Evolutionary conservation across 2,329 filamentous ascomycete genomes (phyloP), one percentile per base, ranked within the genome.

Genomic region (Cytospora paraplurivora): DNA sequence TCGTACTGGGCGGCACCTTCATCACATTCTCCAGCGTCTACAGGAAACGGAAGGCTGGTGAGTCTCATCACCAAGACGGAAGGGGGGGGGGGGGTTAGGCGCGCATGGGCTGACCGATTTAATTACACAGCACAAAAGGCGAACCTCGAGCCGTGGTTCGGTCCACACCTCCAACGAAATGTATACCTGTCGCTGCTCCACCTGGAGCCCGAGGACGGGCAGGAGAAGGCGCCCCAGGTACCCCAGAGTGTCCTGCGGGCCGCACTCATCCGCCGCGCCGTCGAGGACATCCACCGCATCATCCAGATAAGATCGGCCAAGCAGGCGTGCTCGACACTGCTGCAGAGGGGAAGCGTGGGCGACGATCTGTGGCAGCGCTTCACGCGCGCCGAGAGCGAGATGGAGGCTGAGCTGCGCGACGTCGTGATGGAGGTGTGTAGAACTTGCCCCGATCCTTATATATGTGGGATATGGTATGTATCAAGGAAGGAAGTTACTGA

Each of bases 301-400:
- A 89, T 98, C 72, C 88, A 95, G 75, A 86, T 99, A 72, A 87
- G 94, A 72, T 90, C 86, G 63, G 90, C 92, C 70, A 99, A 98
- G 81, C 90, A 91, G 71, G 92, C 95, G 8, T 87, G 96, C 72
- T 89, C 90, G 73, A 85, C 88, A 32, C 80, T 99, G 69, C 78
- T 98, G 70, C 92, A 96, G 77, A 85, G 92, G 67, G 95, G 95
- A 56, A 96, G 92, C 72, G 93, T 99, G 1, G 94, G 95, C 15
- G 95, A 99, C 75, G 95, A 99, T 76, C 78, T 99, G 69, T 97
- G 93, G 90, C 92, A 97, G 80, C 85, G 94, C 47, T 97, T 98
- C 76, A 78, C 88, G 77, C 85, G 92, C 57, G 95, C 94, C 0
- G 95, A 99, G 84, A 93, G 96, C 80, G 95, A 99, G 78, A 96